Conservation (phyloP, 164 flowering plant genomes). For the Kingdonia uniflora region DNA sequence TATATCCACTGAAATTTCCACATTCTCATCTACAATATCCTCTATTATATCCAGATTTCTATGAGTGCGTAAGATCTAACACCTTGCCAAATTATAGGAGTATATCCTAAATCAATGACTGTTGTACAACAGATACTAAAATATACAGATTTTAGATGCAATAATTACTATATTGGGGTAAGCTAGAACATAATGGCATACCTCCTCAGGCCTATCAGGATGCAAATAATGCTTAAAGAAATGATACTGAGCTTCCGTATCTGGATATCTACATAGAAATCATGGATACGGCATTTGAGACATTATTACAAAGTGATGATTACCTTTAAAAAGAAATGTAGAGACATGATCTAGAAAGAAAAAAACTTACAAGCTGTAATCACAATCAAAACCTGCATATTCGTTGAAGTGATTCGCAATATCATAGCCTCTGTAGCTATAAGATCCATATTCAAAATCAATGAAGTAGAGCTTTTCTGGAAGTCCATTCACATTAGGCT, state of each 20-base stretch:
- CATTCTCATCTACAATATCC: too few relatives aligned
- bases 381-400: constrained; percentile 97
- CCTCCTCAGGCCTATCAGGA: constrained; percentile 70
- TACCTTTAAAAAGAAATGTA: constrained; percentile 1
- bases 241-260: constrained; percentile 72
- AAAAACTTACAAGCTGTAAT: constrained; percentile 66
- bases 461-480: constrained; percentile 84
- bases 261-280: constrained; percentile 57
- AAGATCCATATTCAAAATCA: constrained; percentile 96
- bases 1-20: too few relatives aligned
- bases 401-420: constrained; percentile 98
- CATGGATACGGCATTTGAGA: constrained; percentile 4
- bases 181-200: constrained; percentile 13
- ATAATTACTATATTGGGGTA: too few relatives aligned
- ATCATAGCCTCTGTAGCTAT: constrained; percentile 90
- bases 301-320: background rate
- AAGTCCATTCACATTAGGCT: constrained; percentile 4
- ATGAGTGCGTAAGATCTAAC: too few relatives aligned
- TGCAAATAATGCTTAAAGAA: constrained; percentile 84
- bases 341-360: constrained; percentile 5
- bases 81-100: too few relatives aligned
- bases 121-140: too few relatives aligned
- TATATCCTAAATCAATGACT: too few relatives aligned
- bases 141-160: too few relatives aligned
- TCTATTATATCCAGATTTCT: too few relatives aligned